Base-by-base conservation (phyloP, 495 filamentous ascomycete species). In the Aspergillus steynii region DNA sequence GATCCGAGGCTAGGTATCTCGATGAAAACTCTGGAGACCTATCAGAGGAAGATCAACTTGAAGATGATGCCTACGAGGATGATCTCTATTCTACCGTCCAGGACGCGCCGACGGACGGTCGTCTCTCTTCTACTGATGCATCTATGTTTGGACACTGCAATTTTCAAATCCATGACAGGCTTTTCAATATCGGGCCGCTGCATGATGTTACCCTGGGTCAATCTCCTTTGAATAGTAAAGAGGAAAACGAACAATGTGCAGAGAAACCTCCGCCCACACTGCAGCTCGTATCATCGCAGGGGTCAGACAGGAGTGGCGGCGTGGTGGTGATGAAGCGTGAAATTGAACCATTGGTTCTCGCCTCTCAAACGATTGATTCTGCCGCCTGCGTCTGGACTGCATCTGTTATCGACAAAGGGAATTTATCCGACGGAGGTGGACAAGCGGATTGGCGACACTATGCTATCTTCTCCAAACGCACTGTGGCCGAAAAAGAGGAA, bases 121-220 rank as follows among this genome's bases (percentile, higher is more conserved):
- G 48, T 56, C 71, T 63, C n/a, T 58, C 61, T 25, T 56, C 57
- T 29, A 57, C 53, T 27, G 71, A 68, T 45, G 61, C 55, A 10
- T 63, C 69, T 5, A 54, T 64, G 14, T 57, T 80, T 26, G 87
- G 85, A 20, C 86, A 87, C 54, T 89, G 93, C 60, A 76, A 76
- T 42, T 94, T 98, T 64, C 82, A 83, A 54, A 71, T 95, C 29
- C 86, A 94, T 64, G 96, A 98, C 73, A 77, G 74, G 26, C 78
- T 98, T 27, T 67, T 84, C 20, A 96, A 87, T 68, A 82, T 93
- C 55, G 95, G 86, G 0, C 91, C 93, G 15, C 85, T 97, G 58
- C 84, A 83, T 56, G 88, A 90, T 61, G 71, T 93, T 53, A 84
- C 88, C 2, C 74, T 91, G 50, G 88, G 90, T 31, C 79, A 78